Evolutionary conservation across 441 rosid species (phyloP).

Genomic region (Erodium trifolium): DNA sequence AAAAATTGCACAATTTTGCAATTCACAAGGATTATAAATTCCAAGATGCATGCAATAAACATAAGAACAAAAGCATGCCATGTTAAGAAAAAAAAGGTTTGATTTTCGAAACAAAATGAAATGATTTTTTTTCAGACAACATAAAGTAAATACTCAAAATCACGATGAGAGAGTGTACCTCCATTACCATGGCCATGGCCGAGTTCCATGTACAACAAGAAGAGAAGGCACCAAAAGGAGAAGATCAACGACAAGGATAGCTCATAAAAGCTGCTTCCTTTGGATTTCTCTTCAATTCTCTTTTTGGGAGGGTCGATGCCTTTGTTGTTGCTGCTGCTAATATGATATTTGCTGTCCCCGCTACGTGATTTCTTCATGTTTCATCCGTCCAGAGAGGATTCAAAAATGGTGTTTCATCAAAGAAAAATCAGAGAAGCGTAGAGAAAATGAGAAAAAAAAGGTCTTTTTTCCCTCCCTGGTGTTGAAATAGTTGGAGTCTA

Average conservation of each 20-base stretch:
- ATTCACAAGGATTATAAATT: background rate
- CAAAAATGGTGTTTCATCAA: slow-evolving; percentile 1
- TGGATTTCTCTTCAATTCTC: slow-evolving; percentile 7
- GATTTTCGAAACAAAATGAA: background rate
- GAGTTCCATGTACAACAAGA: slow-evolving; percentile 57
- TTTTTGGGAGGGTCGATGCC: background rate
- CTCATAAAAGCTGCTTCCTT: slow-evolving; percentile 38
- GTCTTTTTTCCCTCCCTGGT: background rate
- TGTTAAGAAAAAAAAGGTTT: slow-evolving; percentile 19
- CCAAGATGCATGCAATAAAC: background rate
- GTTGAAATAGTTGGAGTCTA: background rate
- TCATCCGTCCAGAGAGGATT: slow-evolving; percentile 12
- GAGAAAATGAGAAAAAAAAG: background rate
- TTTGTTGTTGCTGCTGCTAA: slow-evolving; percentile 7
- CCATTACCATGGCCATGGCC: slow-evolving; percentile 49
- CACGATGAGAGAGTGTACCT: slow-evolving; percentile 31
- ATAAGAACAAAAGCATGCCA: background rate
- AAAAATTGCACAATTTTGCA: background rate
- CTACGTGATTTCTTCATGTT: slow-evolving; percentile 40
- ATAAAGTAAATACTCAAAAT: background rate
- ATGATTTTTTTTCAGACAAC: background rate
- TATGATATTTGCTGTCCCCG: slow-evolving; percentile 23
- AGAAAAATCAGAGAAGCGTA: background rate
- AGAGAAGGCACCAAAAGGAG: slow-evolving; percentile 60
- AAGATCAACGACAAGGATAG: slow-evolving; percentile 68